Percentiles rank a stretch among this genome's conserved stretches.
Conservation (phyloP, 129 eudicot species). For the Scalesia atractyloides region DNA sequence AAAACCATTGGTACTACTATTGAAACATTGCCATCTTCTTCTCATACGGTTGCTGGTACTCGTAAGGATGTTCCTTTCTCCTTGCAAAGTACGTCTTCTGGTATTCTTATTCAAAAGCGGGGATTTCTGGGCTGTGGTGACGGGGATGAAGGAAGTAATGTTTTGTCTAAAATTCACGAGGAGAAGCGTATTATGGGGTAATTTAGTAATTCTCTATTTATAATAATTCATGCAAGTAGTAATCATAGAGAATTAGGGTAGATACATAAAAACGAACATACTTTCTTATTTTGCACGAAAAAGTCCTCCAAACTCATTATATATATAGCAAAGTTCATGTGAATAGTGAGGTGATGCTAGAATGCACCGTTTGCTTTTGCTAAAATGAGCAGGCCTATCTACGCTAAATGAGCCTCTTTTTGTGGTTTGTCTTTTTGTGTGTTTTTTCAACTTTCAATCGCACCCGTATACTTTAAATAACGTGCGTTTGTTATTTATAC, state of each 20-base stretch:
- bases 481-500: no score
- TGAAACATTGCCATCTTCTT: conserved; percentile 31
- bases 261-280: no score
- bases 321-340: no score
- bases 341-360: no score
- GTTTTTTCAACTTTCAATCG: no score
- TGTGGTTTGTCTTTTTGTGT: no score
- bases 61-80: conserved; percentile 21
- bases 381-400: no score
- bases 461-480: no score
- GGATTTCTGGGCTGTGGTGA: conserved; percentile 85
- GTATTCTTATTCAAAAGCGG: conserved; percentile 50
- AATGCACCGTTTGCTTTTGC: no score
- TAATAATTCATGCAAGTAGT: not conserved
- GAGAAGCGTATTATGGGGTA: conserved; percentile 70
- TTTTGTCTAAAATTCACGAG: conserved; percentile 68
- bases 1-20: conserved; percentile 42
- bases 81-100: conserved; percentile 30
- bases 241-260: not conserved
- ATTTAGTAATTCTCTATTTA: not conserved
- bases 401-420: no score
- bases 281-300: no score
- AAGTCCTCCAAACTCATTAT: no score
- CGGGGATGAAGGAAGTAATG: conserved; percentile 81
- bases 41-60: conserved; percentile 21